Evolutionary conservation across 208 protist species (phyloP).

Genomic region (Crithidia fasciculata): DNA sequence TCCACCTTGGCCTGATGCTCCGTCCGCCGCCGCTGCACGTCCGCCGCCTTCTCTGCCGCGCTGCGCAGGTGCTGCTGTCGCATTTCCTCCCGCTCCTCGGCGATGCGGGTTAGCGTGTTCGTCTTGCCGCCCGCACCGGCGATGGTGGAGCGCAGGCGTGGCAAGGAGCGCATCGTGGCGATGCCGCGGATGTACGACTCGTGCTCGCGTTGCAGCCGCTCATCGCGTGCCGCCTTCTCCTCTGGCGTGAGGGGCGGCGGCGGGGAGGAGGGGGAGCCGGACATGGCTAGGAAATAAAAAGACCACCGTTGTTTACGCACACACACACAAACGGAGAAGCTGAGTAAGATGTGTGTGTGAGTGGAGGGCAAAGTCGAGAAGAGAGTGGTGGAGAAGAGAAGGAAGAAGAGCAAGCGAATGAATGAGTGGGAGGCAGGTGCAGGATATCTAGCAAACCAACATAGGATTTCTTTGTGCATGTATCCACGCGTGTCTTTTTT

Average conservation of each 20-base stretch:
- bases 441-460: too few relatives aligned
- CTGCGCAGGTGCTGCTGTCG: constrained; percentile 53
- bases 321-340: too few relatives aligned
- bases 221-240: constrained; percentile 60
- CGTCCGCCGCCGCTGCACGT: constrained; percentile 39
- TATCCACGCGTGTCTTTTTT: too few relatives aligned
- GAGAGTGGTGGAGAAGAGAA: too few relatives aligned
- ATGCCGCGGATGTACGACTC: constrained; percentile 73
- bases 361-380: too few relatives aligned
- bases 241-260: constrained; percentile 34
- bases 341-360: too few relatives aligned
- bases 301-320: too few relatives aligned
- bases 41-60: constrained; percentile 37
- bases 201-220: constrained; percentile 71
- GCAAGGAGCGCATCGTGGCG: constrained; percentile 72
- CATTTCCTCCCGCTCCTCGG: constrained; percentile 66
- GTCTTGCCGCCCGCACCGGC: constrained; percentile 85
- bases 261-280: constrained; percentile 5
- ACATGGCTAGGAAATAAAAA: constrained; percentile 5
- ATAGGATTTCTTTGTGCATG: too few relatives aligned
- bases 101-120: constrained; percentile 65
- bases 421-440: too few relatives aligned
- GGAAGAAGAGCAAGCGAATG: too few relatives aligned
- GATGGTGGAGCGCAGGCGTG: constrained; percentile 81
- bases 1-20: constrained; percentile 54